phyloP scores from a whole-genome alignment of 2,329 filamentous ascomycete species.

The Scedosporium apiospermum region DNA sequence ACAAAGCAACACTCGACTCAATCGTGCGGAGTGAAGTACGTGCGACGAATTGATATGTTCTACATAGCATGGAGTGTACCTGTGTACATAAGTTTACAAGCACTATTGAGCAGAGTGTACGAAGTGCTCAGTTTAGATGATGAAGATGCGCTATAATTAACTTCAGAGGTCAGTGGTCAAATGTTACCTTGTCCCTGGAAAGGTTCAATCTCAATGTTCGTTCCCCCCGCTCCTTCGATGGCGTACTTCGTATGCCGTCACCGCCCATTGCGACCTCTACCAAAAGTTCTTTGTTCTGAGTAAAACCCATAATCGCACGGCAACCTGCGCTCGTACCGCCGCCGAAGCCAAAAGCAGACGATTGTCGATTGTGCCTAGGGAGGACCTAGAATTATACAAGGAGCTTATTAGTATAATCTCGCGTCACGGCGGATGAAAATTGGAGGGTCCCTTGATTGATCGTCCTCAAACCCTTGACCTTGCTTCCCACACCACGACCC shows the following conservation, averaged over 20 bases:
- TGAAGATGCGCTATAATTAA: background rate
- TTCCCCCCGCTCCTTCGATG: background rate
- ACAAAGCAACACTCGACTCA: too few relatives aligned
- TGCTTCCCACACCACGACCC: background rate
- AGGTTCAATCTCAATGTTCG: background rate
- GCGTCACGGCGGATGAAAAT: background rate
- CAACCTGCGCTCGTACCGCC: too few relatives aligned
- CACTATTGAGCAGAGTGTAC: too few relatives aligned
- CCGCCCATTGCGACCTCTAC: too few relatives aligned
- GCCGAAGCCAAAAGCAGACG: too few relatives aligned
- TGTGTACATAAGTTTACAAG: too few relatives aligned
- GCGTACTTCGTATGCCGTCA: background rate
- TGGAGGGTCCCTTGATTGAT: conserved; percentile 4
- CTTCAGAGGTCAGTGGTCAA: background rate
- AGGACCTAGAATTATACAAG: background rate
- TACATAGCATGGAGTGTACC: background rate
- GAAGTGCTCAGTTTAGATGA: too few relatives aligned
- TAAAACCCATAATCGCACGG: too few relatives aligned
- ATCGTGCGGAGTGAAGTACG: too few relatives aligned
- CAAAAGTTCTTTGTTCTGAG: background rate
- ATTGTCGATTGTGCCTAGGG: too few relatives aligned
- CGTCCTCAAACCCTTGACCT: background rate
- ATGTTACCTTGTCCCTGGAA: background rate
- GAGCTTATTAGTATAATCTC: background rate
- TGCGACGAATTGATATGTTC: too few relatives aligned